Evolutionary conservation across 2,329 filamentous ascomycete species (phyloP).

Genomic region (Didymella arachidicola): DNA sequence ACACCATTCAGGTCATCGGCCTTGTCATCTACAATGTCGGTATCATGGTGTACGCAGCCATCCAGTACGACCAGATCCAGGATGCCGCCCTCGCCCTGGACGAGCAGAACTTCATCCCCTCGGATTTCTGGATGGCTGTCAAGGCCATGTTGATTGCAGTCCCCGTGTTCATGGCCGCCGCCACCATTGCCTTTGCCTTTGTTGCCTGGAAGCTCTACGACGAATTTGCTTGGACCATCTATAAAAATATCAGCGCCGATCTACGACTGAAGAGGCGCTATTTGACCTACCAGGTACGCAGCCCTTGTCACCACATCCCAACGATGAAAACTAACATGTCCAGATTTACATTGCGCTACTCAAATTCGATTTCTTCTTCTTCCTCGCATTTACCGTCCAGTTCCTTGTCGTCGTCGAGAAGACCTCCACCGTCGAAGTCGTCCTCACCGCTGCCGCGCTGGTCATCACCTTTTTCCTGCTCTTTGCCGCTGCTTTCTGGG

Average conservation of each 20-base stretch:
- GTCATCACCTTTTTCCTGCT: constrained; percentile 91
- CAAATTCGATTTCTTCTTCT: constrained; percentile 99
- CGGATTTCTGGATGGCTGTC: constrained; percentile 71
- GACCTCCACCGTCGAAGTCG: constrained; percentile 76
- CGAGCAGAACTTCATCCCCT: constrained; percentile 54
- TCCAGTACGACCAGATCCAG: constrained; percentile 90
- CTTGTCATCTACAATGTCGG: constrained; percentile 92
- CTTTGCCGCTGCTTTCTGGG: constrained; percentile 82
- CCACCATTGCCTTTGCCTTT: constrained; percentile 75
- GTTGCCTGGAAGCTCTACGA: constrained; percentile 96
- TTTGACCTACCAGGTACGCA: constrained; percentile 85
- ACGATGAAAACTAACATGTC: constrained; percentile 22
- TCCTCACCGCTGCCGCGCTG: constrained; percentile 85
- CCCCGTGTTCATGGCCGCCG: constrained; percentile 80
- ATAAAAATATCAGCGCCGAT: constrained; percentile 98
- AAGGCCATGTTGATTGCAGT: constrained; percentile 83
- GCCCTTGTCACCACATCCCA: neutral
- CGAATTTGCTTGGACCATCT: constrained; percentile 98
- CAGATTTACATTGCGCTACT: constrained; percentile 97
- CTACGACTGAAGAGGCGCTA: constrained; percentile 96
- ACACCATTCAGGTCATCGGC: constrained; percentile 98
- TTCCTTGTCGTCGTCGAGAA: constrained; percentile 89
- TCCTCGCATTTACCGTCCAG: constrained; percentile 97
- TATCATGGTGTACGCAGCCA: constrained; percentile 88
- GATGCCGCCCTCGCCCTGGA: constrained; percentile 70